phyloP scores from a whole-genome alignment of 2,329 filamentous ascomycete species.

The Lizonia empirigonia region DNA sequence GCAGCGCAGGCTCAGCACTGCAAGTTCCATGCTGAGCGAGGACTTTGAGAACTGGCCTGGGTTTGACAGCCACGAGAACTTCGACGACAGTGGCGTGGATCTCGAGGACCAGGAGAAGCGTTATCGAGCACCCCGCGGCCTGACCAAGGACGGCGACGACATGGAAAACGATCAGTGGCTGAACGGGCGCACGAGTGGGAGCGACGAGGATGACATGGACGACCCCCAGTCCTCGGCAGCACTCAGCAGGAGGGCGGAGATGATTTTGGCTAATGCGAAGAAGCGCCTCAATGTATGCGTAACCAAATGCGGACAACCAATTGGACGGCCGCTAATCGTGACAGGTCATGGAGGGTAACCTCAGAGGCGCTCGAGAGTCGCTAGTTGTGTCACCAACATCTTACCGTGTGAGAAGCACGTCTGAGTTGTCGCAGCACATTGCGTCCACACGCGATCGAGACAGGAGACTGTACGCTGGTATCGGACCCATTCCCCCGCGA shows the following conservation, averaged over 20 bases:
- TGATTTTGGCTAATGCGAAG: conserved; percentile 93
- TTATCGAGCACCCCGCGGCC: conserved; percentile 31
- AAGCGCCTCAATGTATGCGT: conserved; percentile 77
- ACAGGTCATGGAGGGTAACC: conserved; percentile 91
- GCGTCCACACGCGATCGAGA: conserved; percentile 44
- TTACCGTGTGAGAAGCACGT: conserved; percentile 45
- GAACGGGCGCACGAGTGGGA: conserved; percentile 49
- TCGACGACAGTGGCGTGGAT: conserved; percentile 45
- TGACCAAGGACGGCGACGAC: conserved; percentile 47
- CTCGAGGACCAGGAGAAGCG: conserved; percentile 42
- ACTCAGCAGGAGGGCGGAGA: conserved; percentile 71
- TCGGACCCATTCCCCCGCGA: conserved; percentile 45
- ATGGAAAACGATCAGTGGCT: conserved; percentile 45
- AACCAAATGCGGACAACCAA: neutral
- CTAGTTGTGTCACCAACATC: conserved; percentile 62
- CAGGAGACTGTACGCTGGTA: conserved; percentile 43
- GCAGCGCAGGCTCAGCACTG: conserved; percentile 39
- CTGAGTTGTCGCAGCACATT: conserved; percentile 43
- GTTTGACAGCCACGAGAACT: conserved; percentile 38
- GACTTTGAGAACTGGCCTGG: conserved; percentile 52
- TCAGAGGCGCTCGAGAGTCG: conserved; percentile 76
- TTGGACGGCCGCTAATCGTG: conserved; percentile 30
- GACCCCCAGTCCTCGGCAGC: conserved; percentile 70
- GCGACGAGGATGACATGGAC: conserved; percentile 52
- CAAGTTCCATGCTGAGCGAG: conserved; percentile 52